phyloP scores from a whole-genome alignment of 225 moss, liverwort and hornwort genomes.

The Anthoceros angustus region DNA sequence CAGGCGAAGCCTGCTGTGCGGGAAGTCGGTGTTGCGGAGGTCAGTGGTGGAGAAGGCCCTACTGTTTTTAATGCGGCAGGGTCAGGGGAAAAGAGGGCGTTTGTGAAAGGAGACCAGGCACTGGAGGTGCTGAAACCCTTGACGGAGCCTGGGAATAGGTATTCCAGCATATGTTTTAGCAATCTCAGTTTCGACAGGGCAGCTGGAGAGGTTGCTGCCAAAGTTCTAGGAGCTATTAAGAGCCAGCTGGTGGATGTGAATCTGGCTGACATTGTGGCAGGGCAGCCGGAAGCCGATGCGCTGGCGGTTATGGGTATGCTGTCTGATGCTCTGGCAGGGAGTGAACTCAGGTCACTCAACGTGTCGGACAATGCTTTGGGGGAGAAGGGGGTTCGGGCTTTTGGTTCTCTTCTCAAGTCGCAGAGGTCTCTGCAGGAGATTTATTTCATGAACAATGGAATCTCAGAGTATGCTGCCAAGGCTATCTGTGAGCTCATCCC shows the following conservation, averaged over 20 bases:
- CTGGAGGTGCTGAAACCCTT: constrained; percentile 64
- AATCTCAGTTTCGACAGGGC: constrained; percentile 93
- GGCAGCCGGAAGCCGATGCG: constrained; percentile 77
- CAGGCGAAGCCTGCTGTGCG: neutral
- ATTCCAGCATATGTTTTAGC: constrained; percentile 57
- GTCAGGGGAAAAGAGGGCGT: constrained; percentile 55
- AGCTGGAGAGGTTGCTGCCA: constrained; percentile 64
- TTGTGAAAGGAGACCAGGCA: constrained; percentile 44
- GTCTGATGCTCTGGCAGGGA: constrained; percentile 63
- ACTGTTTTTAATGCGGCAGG: constrained; percentile 57
- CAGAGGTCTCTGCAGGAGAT: constrained; percentile 65
- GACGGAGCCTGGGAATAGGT: constrained; percentile 37
- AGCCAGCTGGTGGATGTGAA: constrained; percentile 51
- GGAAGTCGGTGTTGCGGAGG: too few relatives aligned
- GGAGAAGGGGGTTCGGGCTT: constrained; percentile 91
- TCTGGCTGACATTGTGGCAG: constrained; percentile 95
- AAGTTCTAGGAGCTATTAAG: constrained; percentile 40
- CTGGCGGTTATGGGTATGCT: constrained; percentile 67
- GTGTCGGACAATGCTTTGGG: constrained; percentile 94
- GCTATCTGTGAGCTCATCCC: constrained; percentile 80
- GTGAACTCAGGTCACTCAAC: constrained; percentile 69
- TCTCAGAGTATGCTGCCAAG: constrained; percentile 73
- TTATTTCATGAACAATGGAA: constrained; percentile 96
- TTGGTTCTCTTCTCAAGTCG: constrained; percentile 59
- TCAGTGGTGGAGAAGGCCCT: too few relatives aligned